Base-by-base conservation (phyloP, 257 asterid species). In the Anisodus acutangulus region DNA sequence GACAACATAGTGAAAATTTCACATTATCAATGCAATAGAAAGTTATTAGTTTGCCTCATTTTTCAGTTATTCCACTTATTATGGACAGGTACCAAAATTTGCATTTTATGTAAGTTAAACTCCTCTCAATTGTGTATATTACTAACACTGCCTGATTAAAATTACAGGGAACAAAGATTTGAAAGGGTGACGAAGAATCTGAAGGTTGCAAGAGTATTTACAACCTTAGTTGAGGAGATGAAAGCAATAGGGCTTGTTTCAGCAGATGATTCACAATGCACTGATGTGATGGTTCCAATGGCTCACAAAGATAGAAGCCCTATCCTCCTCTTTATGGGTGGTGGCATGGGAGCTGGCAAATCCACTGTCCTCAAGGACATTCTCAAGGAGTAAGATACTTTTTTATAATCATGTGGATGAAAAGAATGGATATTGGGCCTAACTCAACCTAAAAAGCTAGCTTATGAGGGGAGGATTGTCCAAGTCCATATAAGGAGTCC, bases 181-280 rank as follows among this genome's bases (percentile, higher is more conserved):
- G 92, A 97, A 86, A 93, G 98, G 89, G 97, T 97, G 79, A 95
- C 98, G 2, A 97, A 93, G 95, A 93, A 95, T 87, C 92, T 97
- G 83, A 95, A 84, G 80, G 87, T 84, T 15, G 87, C 87, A 53
- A 84, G 87, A 63, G 87, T 84, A 22, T 84, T 84, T 57, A 79
- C 66, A 13, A 84, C 87, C 2, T 54, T 84, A 19, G 87, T 84
- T 74, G 87, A 84, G 72, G 87, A 84, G 84, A 84, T 84, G 87
- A 84, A 79, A 67, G 87, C 87, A 43, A 84, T 84, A 54, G 87
- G 87, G 7, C 84, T 84, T 11, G 84, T 84, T 11, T 79, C 87
- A 5, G 62, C 72, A 51, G 87, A 84, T 79, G 87, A 84, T 78
- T 79, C 84, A 8, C 57, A 69, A 22, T 84, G 87, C 43, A 84